phyloP scores from a whole-genome alignment of 805 yeast species.

The Starmerella stellata region DNA sequence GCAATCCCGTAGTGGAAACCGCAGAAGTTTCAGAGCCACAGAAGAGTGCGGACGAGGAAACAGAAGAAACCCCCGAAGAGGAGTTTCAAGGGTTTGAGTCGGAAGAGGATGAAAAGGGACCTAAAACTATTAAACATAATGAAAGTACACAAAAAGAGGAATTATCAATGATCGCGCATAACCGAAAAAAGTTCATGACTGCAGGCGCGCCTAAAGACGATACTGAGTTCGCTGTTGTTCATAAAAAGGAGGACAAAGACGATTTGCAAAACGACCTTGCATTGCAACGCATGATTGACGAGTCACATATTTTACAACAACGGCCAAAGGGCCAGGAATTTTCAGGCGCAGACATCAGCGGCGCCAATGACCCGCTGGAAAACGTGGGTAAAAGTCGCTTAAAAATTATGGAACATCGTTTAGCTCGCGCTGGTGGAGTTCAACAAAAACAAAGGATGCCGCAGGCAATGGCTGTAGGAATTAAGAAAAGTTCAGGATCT shows the following conservation, averaged over 20 bases:
- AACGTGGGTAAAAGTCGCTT: conserved; percentile 25
- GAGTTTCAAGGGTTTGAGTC: conserved; percentile 3
- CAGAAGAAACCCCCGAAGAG: background rate
- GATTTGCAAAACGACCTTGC: conserved; percentile 50
- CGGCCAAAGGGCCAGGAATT: conserved; percentile 15
- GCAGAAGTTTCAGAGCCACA: background rate
- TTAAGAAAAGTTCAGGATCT: conserved; percentile 39
- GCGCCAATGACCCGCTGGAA: conserved; percentile 21
- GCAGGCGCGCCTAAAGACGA: conserved; percentile 22
- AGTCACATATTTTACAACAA: conserved; percentile 41
- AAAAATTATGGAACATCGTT: conserved; percentile 24
- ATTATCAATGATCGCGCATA: conserved; percentile 15
- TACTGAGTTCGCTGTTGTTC: conserved; percentile 5
- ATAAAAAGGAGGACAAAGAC: conserved; percentile 25
- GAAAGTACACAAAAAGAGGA: conserved; percentile 12
- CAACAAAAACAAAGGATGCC: conserved; percentile 59
- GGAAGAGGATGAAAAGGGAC: conserved; percentile 14
- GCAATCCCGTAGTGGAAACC: conserved; percentile 12
- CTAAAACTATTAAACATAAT: conserved; percentile 21
- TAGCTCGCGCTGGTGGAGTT: conserved; percentile 22
- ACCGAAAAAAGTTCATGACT: conserved; percentile 16
- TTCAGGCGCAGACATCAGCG: conserved; percentile 23
- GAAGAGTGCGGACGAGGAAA: no score
- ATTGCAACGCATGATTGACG: conserved; percentile 45
- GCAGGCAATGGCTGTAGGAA: conserved; percentile 72